Percentiles rank a stretch among this genome's conserved stretches.
phyloP scores from a whole-genome alignment of 75 land plant species.

The Sequoiadendron giganteum region DNA sequence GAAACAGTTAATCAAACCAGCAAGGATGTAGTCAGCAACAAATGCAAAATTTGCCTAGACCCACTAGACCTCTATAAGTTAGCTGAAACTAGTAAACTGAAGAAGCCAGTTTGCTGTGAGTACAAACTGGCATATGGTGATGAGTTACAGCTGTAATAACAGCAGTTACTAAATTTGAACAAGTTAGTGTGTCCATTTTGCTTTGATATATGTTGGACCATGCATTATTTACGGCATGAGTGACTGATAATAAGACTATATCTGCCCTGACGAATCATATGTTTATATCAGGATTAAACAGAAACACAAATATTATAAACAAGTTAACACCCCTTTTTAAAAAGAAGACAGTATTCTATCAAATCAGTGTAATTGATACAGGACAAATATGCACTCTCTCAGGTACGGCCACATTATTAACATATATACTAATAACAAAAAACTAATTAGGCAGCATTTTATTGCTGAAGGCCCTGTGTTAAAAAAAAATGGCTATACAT shows the following conservation, averaged over 20 bases:
- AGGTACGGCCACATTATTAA: background rate
- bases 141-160: background rate
- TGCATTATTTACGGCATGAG: background rate
- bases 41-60: background rate
- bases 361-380: background rate
- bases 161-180: background rate
- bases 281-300: background rate
- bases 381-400: background rate
- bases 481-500: background rate
- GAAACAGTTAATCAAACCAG: background rate
- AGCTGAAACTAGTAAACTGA: background rate
- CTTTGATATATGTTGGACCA: background rate
- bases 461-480: background rate
- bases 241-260: background rate
- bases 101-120: too few relatives aligned
- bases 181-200: background rate
- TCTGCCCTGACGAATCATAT: background rate
- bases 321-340: background rate
- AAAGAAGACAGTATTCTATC: background rate
- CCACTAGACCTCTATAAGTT: background rate
- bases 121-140: background rate
- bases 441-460: background rate
- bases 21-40: background rate
- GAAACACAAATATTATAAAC: background rate
- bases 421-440: background rate